phyloP scores from a whole-genome alignment of 768 basidiomycete genomes.

The Sarcodon sp. region DNA sequence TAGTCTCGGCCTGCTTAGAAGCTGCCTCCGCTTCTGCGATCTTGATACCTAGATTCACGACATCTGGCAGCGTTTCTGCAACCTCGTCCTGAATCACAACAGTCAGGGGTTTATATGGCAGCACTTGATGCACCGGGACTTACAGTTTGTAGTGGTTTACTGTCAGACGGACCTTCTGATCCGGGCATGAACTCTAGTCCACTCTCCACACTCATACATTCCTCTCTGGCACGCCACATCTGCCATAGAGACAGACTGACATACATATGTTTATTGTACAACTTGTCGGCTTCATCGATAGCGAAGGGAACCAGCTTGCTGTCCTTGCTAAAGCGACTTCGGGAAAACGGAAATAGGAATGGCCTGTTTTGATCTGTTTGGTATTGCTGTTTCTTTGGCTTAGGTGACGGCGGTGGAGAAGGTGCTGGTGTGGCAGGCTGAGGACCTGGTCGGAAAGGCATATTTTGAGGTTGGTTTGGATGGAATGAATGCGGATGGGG shows the following conservation, averaged over 20 bases:
- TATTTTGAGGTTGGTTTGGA: conserved; percentile 17
- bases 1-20: conserved; percentile 35
- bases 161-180: conserved; percentile 41
- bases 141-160: conserved; percentile 18
- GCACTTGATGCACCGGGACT: conserved; percentile 22
- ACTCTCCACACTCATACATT: conserved; percentile 89
- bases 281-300: conserved; percentile 87
- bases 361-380: conserved; percentile 93
- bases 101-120: neutral
- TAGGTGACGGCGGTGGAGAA: conserved; percentile 70
- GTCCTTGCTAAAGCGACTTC: conserved; percentile 29
- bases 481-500: conserved; percentile 18
- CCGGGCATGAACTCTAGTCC: conserved; percentile 77
- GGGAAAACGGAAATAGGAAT: conserved; percentile 92
- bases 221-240: conserved; percentile 93
- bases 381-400: conserved; percentile 97
- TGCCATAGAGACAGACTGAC: conserved; percentile 81
- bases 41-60: conserved; percentile 59
- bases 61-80: conserved; percentile 57
- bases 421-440: conserved; percentile 88
- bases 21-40: conserved; percentile 52
- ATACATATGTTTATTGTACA: conserved; percentile 87
- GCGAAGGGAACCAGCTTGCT: conserved; percentile 78
- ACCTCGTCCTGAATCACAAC: conserved; percentile 37
- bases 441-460: conserved; percentile 28